phyloP scores from a whole-genome alignment of 208 protist species.

The Acanthamoeba lenticulata region DNA sequence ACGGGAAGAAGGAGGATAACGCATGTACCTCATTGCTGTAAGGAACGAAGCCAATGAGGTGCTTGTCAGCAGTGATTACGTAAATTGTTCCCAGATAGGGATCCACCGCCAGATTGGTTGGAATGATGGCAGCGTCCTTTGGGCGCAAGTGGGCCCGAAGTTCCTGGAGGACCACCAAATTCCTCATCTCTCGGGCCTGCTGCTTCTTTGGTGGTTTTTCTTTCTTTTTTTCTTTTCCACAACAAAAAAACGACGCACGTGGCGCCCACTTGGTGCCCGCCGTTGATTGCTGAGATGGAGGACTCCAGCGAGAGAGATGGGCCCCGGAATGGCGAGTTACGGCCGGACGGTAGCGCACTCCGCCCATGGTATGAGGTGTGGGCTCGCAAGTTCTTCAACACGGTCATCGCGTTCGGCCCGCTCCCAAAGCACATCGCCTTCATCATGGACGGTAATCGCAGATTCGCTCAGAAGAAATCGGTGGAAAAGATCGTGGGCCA shows the following conservation, averaged over 20 bases:
- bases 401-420: constrained; percentile 70
- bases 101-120: constrained; percentile 11
- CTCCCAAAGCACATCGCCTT: constrained; percentile 89
- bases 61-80: constrained; percentile 18
- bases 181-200: neutral
- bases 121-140: neutral
- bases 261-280: too few species aligned
- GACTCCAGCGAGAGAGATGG: neutral
- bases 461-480: constrained; percentile 80
- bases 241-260: too few species aligned
- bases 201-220: too few species aligned
- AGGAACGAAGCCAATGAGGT: neutral
- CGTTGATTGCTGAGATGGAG: too few species aligned
- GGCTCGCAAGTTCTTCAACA: neutral
- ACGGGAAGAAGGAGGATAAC: neutral
- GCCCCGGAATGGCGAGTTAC: neutral
- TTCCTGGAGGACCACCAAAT: constrained; percentile 33
- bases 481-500: constrained; percentile 79
- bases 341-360: neutral
- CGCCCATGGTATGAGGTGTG: neutral
- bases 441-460: constrained; percentile 92
- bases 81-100: constrained; percentile 21
- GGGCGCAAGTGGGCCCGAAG: neutral
- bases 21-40: constrained; percentile 15
- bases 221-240: too few species aligned